Evolutionary conservation across 129 eudicot species (phyloP).

Genomic region (Smallanthus sonchifolius): DNA sequence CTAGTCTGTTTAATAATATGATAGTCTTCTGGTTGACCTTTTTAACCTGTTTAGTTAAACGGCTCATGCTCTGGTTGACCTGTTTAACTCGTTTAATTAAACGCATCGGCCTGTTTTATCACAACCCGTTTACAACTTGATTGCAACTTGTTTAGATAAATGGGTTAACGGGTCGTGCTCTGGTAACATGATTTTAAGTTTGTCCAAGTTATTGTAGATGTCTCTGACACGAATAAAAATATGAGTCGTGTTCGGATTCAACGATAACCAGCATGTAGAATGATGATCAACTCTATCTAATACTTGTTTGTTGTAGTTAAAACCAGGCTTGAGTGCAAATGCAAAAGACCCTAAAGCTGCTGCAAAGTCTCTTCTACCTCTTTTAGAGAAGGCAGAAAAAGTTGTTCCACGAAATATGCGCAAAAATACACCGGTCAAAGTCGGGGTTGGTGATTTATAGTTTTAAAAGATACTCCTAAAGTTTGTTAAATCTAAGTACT

Average conservation of each 20-base stretch:
- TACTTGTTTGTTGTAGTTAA: constrained; percentile 36
- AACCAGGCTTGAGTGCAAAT: constrained; percentile 73
- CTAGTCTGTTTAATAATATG: neutral
- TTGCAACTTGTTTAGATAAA: neutral
- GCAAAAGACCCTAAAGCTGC: constrained; percentile 68
- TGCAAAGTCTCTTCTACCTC: constrained; percentile 50
- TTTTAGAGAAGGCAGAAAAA: constrained; percentile 56
- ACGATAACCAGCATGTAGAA: no score
- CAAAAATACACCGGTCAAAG: constrained; percentile 57
- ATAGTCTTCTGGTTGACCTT: neutral
- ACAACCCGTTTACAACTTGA: neutral
- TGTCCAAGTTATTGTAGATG: no score
- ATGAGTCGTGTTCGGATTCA: neutral
- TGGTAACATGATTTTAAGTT: neutral
- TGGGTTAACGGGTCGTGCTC: neutral
- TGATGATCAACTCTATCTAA: neutral
- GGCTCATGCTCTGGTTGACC: neutral
- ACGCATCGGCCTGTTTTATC: no score
- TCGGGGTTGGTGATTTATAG: constrained; percentile 57
- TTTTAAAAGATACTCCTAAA: neutral
- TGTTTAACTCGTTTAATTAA: neutral
- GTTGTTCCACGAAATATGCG: constrained; percentile 54
- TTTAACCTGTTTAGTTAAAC: neutral
- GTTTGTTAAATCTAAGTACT: neutral
- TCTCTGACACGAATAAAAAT: neutral